These are phyloP conservation scores for Nannizzia gypsea DNA, from an alignment of 2,329 filamentous ascomycete genomes.

Conservation along the genomic window DNA sequence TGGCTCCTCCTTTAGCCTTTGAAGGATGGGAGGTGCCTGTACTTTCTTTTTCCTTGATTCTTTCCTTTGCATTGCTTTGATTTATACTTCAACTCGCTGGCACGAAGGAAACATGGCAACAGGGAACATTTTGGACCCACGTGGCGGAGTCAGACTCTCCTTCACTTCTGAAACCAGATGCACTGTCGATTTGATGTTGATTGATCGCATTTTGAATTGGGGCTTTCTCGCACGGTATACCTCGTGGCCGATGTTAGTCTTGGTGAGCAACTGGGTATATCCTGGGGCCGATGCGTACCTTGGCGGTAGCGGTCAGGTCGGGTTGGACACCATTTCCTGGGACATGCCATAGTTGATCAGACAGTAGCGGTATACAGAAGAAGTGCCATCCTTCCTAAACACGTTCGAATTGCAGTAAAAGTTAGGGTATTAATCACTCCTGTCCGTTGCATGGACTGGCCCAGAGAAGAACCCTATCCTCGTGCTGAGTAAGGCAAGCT, in stretches of 20 bases:
- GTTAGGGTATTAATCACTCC: too few species aligned
- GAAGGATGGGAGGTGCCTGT: background rate
- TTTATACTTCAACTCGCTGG: background rate
- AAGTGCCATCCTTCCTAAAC: too few species aligned
- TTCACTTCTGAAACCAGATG: background rate
- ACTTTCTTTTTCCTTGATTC: background rate
- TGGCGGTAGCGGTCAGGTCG: background rate
- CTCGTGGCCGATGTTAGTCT: background rate
- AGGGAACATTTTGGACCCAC: slow-evolving; percentile 1
- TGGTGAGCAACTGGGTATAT: background rate
- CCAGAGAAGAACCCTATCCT: background rate
- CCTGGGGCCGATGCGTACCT: background rate
- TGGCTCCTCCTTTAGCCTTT: background rate
- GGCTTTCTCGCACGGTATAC: background rate
- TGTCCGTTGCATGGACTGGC: background rate
- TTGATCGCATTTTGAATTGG: background rate
- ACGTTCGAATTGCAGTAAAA: too few species aligned
- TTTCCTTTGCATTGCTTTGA: background rate
- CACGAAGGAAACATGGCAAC: background rate
- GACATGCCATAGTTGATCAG: too few species aligned
- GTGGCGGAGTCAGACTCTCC: background rate
- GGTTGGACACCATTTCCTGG: too few species aligned
- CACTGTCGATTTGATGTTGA: background rate
- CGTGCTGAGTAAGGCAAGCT: background rate
- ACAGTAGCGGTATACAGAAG: too few species aligned